phyloP scores from a whole-genome alignment of 2,329 filamentous ascomycete genomes.

The Clarireedia paspali region DNA sequence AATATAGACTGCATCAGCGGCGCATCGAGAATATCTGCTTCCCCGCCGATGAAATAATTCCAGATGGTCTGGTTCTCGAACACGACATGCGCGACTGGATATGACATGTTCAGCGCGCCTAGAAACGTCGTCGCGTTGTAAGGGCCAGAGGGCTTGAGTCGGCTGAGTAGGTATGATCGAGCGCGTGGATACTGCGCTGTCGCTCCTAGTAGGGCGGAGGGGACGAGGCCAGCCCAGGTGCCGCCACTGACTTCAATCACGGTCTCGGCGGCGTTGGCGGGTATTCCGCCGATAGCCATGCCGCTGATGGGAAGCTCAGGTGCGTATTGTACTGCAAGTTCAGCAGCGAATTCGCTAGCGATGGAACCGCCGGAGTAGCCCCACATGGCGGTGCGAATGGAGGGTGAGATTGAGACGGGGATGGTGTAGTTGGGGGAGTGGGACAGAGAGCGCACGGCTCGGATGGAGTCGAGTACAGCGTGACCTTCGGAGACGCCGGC shows the following conservation, averaged over 20 bases:
- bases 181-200: conserved; percentile 9
- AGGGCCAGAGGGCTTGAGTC: conserved; percentile 13
- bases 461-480: conserved; percentile 17
- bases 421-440: background rate
- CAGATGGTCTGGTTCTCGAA: conserved; percentile 33
- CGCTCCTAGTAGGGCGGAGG: background rate
- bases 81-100: conserved; percentile 20
- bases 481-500: conserved; percentile 14
- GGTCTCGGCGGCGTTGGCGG: conserved; percentile 34
- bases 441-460: conserved; percentile 12
- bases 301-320: conserved; percentile 43
- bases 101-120: conserved; percentile 20
- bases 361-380: conserved; percentile 49
- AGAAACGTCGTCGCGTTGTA: conserved; percentile 32
- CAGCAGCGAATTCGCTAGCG: conserved; percentile 44
- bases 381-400: conserved; percentile 32
- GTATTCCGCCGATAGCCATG: conserved; percentile 41
- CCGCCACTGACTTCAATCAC: conserved; percentile 30
- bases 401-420: background rate
- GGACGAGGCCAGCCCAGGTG: conserved; percentile 25
- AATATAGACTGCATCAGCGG: conserved; percentile 7
- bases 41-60: conserved; percentile 35
- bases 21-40: conserved; percentile 13
- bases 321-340: conserved; percentile 44
- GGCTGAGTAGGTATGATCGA: conserved; percentile 1